phyloP scores from a whole-genome alignment of 805 yeast species.

The Starmerella sp. region DNA sequence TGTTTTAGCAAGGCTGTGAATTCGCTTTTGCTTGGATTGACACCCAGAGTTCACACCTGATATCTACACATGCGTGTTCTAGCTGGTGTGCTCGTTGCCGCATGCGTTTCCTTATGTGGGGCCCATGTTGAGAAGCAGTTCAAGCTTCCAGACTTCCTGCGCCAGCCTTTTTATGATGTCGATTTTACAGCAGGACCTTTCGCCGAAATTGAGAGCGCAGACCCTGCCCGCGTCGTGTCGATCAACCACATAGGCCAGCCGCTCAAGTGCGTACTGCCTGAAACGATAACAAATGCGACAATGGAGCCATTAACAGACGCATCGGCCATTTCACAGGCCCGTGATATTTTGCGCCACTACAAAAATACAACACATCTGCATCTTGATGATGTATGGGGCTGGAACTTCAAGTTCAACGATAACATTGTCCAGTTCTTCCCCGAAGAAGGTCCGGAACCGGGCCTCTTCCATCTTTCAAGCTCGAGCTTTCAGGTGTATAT shows the following conservation, averaged over 20 bases:
- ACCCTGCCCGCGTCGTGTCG: neutral
- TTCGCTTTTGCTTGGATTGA: too few species aligned
- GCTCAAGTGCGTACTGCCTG: slow-evolving; percentile 4
- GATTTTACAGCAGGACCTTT: neutral
- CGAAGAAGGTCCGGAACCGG: neutral
- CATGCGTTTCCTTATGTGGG: neutral
- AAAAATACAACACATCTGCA: neutral
- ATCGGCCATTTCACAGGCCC: neutral
- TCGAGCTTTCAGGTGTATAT: neutral
- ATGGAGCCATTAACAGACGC: neutral
- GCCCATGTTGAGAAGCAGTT: slow-evolving; percentile 7
- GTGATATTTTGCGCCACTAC: neutral
- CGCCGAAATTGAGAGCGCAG: neutral
- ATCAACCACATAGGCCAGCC: neutral
- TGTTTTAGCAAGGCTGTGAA: too few species aligned
- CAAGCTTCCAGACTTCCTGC: slow-evolving; percentile 4
- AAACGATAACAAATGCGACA: neutral
- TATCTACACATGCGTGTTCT: neutral
- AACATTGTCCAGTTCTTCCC: slow-evolving; percentile 13
- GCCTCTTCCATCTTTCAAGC: neutral
- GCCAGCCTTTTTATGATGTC: slow-evolving; percentile 5
- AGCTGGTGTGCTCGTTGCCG: neutral
- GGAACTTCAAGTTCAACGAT: slow-evolving; percentile 9
- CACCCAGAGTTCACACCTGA: too few species aligned
- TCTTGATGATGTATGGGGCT: slow-evolving; percentile 17